These are phyloP conservation scores for Aegilops longissima DNA, from an alignment of 176 grass and related monocot genomes.

Conservation along the genomic window DNA sequence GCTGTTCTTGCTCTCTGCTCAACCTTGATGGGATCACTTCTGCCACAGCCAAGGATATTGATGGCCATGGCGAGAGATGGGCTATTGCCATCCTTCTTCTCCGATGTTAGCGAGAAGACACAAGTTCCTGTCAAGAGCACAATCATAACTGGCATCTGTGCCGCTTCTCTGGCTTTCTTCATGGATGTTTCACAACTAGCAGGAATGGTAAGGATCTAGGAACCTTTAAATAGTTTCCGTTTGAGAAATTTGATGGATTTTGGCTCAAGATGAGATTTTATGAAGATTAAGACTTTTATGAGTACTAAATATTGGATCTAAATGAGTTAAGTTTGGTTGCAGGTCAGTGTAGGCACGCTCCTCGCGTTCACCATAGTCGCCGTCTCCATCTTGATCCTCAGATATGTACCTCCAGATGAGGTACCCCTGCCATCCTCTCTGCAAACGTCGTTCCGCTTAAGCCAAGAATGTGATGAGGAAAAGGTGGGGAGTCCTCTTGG, in stretches of 20 bases:
- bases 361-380: constrained; percentile 78
- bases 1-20: constrained; percentile 83
- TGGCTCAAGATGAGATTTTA: too few relatives aligned
- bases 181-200: constrained; percentile 93
- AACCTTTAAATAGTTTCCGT: neutral
- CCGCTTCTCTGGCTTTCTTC: constrained; percentile 68
- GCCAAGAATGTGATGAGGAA: constrained; percentile 61
- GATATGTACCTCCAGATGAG: constrained; percentile 84
- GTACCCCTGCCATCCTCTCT: constrained; percentile 85
- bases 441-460: constrained; percentile 67
- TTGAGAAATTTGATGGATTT: neutral
- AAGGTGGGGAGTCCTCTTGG: constrained; percentile 30
- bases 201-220: constrained; percentile 63
- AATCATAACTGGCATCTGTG: constrained; percentile 72
- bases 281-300: neutral
- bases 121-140: constrained; percentile 94
- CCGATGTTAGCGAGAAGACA: constrained; percentile 58
- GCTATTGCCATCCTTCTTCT: constrained; percentile 74
- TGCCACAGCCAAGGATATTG: constrained; percentile 88
- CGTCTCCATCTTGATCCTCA: constrained; percentile 87
- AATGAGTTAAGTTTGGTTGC: constrained; percentile 9
- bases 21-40: constrained; percentile 72
- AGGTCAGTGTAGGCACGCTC: constrained; percentile 91
- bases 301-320: neutral
- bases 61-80: constrained; percentile 91